Evolutionary conservation across 129 eudicot genomes (phyloP), one percentile per base, ranked within the genome.

Genomic region (Escallonia herrerae): DNA sequence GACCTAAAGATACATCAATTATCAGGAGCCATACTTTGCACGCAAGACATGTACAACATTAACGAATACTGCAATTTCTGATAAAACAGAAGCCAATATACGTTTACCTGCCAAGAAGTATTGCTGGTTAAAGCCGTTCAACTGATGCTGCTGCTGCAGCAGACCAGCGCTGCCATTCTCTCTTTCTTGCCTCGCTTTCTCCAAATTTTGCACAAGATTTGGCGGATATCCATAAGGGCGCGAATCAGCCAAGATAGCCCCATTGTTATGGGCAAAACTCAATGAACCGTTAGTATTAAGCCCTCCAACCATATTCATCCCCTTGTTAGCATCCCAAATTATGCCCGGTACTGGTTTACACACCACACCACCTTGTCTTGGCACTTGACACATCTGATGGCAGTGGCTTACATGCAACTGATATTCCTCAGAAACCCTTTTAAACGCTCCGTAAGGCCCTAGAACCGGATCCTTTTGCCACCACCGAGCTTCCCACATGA

Each of bases 401-500:
- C 71, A 82, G 50, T 80, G 85, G 40, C 52, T 72, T 70, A 81
- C 81, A 65, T 80, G 85, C 60, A 75, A 60, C 70, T 67, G 80
- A 8, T 87, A 84, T 62, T 87, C 97, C 43, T 87, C 96, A 37
- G 9, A 72, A 63, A 91, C 81, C 67, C 75, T 79, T 68, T 76
- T 71, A 37, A 76, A 87, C 67, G 83, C 96, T 56, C 96, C 96
- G 6, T 76, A 87, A 6, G 95, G 87, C 3, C 97, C 97, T 8
- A 80, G 60, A 5, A 91, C 69, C n/a, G 95, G 97, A 58, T 91
- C 97, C 60, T 70, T 81, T 40, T 76, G 83, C 63, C 96, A 74
- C 33, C 96, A 79, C 37, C 73, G 45, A 8, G 97, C 97, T 72
- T 91, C 97, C 97, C 97, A 87, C 2, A 83, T 52, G 6, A 91